phyloP scores from a whole-genome alignment of 208 protist species.

The Balamuthia mandrillaris region DNA sequence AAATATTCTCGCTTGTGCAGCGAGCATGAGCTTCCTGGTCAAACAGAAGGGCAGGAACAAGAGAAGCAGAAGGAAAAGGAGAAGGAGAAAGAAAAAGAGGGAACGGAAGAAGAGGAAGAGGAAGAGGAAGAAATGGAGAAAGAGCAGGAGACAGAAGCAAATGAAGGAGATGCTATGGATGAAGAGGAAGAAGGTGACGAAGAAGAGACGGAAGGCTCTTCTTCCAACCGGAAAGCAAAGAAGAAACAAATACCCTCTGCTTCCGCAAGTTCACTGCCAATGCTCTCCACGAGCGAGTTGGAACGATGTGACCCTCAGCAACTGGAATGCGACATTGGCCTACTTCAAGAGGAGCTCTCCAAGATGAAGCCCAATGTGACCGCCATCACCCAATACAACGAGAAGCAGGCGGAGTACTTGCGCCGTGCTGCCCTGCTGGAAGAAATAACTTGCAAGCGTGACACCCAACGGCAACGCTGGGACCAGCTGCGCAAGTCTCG shows the following conservation, averaged over 20 bases:
- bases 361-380: slow-evolving; percentile 89
- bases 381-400: slow-evolving; percentile 87
- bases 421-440: slow-evolving; percentile 58
- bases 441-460: slow-evolving; percentile 63
- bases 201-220: not conserved
- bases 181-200: slow-evolving; percentile 57
- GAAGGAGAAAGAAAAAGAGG: not conserved
- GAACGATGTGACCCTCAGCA: not conserved
- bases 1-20: slow-evolving; percentile 78
- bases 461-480: slow-evolving; percentile 72
- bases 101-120: not conserved
- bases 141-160: slow-evolving; percentile 60
- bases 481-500: slow-evolving; percentile 78
- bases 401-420: slow-evolving; percentile 64
- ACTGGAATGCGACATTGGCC: slow-evolving; percentile 75
- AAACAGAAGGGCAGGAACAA: slow-evolving; percentile 50
- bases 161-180: slow-evolving; percentile 78
- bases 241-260: not conserved
- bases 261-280: not conserved
- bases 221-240: not conserved
- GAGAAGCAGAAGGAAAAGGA: not conserved
- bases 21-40: slow-evolving; percentile 76
- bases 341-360: slow-evolving; percentile 71
- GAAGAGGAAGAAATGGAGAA: not conserved
- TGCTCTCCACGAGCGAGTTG: slow-evolving; percentile 13